Evolutionary conservation across 495 filamentous ascomycete species (phyloP).

Genomic region (Neurospora hispaniola): DNA sequence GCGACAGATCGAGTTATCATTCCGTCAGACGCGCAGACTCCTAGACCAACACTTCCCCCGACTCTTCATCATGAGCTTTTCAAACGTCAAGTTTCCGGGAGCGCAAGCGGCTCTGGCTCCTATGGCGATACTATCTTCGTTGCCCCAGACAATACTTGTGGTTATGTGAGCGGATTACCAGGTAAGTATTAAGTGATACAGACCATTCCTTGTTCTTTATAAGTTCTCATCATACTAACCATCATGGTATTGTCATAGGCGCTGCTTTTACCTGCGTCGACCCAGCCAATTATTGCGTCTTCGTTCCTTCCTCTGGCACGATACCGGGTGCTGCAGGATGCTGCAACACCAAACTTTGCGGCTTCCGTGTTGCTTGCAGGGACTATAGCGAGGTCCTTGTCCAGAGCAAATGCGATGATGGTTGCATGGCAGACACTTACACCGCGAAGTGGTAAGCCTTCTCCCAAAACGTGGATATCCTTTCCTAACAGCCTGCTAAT

Average conservation of each 20-base stretch:
- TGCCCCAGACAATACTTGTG: constrained; percentile 40
- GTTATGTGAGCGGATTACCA: constrained; percentile 29
- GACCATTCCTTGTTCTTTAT: neutral
- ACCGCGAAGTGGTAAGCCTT: constrained; percentile 31
- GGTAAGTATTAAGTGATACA: constrained; percentile 11
- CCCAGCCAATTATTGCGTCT: constrained; percentile 18
- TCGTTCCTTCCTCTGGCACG: constrained; percentile 16
- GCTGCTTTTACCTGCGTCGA: constrained; percentile 26
- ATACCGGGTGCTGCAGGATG: constrained; percentile 27
- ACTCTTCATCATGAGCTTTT: constrained; percentile 16
- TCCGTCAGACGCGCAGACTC: constrained; percentile 11
- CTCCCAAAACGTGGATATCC: neutral
- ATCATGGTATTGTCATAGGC: constrained; percentile 9
- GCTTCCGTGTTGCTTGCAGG: constrained; percentile 20
- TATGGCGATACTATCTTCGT: constrained; percentile 25
- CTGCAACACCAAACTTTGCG: constrained; percentile 20
- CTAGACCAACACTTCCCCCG: constrained; percentile 25
- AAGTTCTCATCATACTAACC: neutral
- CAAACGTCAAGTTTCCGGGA: constrained; percentile 15
- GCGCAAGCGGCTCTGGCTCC: neutral
- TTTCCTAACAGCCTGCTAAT: constrained; percentile 1
- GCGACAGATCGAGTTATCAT: constrained; percentile 17
- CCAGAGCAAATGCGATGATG: constrained; percentile 22
- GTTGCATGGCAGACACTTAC: constrained; percentile 23
- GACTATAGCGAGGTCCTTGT: constrained; percentile 15